Conservation (phyloP, 305 asterid genomes). For the Euphrasia arctica region DNA sequence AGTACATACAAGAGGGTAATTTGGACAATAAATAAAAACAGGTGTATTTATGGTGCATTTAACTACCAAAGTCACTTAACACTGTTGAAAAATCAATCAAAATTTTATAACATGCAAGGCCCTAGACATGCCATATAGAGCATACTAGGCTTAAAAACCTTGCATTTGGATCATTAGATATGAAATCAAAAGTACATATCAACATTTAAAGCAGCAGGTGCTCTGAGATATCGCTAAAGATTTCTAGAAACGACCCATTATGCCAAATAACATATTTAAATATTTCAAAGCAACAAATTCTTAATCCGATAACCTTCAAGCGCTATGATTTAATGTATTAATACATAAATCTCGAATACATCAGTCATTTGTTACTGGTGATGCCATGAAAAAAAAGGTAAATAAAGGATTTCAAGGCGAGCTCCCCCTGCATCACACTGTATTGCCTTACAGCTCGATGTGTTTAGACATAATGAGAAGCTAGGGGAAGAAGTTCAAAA, state of each 20-base stretch:
- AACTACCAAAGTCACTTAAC: conserved; percentile 11
- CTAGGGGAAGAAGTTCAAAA: too few species aligned
- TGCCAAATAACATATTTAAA: neutral
- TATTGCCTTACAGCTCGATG: too few species aligned
- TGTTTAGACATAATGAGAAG: too few species aligned
- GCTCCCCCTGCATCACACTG: too few species aligned
- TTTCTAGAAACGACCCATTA: conserved; percentile 3
- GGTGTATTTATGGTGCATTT: conserved; percentile 6
- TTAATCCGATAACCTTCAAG: neutral
- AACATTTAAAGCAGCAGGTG: conserved; percentile 1
- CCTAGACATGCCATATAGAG: conserved; percentile 1
- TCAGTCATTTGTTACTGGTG: too few species aligned
- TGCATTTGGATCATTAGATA: conserved; percentile 6
- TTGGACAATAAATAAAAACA: conserved; percentile 17
- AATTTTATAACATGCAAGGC: conserved; percentile 10
- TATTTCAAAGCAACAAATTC: conserved; percentile 1
- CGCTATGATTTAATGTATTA: too few species aligned
- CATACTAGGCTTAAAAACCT: neutral
- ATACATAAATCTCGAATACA: too few species aligned
- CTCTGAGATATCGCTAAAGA: neutral
- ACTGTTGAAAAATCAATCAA: conserved; percentile 4
- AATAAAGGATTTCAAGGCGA: too few species aligned
- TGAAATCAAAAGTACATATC: conserved; percentile 6
- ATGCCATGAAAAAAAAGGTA: too few species aligned
- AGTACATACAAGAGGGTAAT: conserved; percentile 23